Conservation (phyloP, 306 rosid species). For the Fragaria vesca region DNA sequence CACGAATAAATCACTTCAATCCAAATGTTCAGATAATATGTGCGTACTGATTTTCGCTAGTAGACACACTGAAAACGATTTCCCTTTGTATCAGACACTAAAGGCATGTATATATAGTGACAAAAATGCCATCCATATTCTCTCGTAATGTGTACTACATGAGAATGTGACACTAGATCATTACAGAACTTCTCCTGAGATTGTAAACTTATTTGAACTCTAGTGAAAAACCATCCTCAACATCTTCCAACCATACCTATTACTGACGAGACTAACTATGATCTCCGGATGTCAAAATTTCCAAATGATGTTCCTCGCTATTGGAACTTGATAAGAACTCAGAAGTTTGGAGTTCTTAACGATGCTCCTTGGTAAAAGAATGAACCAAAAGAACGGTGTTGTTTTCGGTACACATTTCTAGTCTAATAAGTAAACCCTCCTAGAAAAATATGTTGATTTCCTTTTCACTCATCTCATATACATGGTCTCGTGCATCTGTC, state of each 20-base stretch:
- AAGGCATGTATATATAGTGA: background rate
- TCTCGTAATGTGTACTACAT: background rate
- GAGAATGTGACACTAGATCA: background rate
- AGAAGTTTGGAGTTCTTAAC: slow-evolving; percentile 21
- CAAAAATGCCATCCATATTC: background rate
- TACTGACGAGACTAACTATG: slow-evolving; percentile 18
- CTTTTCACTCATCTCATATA: slow-evolving; percentile 89
- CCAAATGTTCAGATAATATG: background rate
- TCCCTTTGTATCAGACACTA: background rate
- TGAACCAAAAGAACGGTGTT: slow-evolving; percentile 11
- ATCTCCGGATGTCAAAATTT: slow-evolving; percentile 39
- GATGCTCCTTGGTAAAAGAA: slow-evolving; percentile 31
- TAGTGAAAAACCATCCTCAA: background rate
- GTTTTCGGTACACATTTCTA: slow-evolving; percentile 11
- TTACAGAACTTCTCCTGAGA: background rate
- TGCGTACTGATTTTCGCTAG: background rate
- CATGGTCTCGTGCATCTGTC: slow-evolving; percentile 96
- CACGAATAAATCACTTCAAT: background rate
- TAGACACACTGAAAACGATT: background rate
- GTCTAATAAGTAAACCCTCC: slow-evolving; percentile 14
- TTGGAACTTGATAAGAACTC: slow-evolving; percentile 36
- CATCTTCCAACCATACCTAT: background rate
- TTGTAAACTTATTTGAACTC: background rate
- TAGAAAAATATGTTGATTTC: slow-evolving; percentile 77
- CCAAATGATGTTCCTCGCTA: slow-evolving; percentile 30